Conservation (phyloP, 2,329 filamentous ascomycete genomes). For the Tolypocladium pustulatum region DNA sequence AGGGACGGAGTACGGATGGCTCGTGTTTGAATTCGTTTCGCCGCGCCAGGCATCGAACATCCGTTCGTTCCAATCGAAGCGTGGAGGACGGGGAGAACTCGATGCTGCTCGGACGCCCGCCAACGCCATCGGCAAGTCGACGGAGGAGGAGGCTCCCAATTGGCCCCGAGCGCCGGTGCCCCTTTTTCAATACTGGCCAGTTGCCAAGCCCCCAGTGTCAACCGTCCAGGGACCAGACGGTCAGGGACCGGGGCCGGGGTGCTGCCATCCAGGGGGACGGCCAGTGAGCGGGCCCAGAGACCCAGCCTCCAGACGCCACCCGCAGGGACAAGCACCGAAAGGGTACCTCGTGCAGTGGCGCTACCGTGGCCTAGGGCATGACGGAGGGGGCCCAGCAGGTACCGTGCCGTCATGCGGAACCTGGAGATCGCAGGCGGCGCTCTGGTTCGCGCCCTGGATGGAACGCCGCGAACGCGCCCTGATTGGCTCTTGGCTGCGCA, state of each 20-base stretch:
- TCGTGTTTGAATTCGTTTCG: neutral
- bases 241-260: neutral
- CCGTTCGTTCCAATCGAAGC: neutral
- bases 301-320: neutral
- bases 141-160: neutral
- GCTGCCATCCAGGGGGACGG: neutral
- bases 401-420: neutral
- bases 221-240: neutral
- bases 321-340: neutral
- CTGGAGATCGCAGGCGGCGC: neutral
- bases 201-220: neutral
- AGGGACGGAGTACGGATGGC: too few relatives aligned
- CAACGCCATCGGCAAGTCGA: neutral
- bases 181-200: neutral
- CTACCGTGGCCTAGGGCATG: neutral
- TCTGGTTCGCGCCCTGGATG: neutral
- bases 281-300: neutral
- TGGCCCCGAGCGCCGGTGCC: neutral
- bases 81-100: too few relatives aligned
- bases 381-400: neutral
- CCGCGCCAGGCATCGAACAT: neutral
- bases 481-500: neutral
- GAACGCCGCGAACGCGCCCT: conserved; percentile 1
- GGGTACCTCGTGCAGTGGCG: neutral
- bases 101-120: neutral